Base-by-base conservation (phyloP, 306 rosid genomes). In the Sophora flavescens region DNA sequence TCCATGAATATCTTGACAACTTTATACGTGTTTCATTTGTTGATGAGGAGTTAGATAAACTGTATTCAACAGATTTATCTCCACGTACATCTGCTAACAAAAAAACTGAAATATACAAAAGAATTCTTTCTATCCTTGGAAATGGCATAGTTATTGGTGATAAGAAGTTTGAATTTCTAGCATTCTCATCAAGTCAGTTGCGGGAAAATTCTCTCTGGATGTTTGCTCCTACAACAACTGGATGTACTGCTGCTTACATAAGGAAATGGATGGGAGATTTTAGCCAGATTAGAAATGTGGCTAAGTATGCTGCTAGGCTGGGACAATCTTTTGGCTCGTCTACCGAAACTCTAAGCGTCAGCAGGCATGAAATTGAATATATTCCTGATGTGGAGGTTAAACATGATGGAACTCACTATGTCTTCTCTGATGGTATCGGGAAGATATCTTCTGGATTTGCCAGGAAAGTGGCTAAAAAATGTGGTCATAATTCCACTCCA, bases 291-390 rank as follows among this genome's bases (percentile, higher is more conserved):
- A 87, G 56, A 85, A 93, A 93, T 82, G 97, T 93, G 64, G 98
- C 98, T 12, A 93, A 91, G 70, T 93, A 88, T 80, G 98, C 98
- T 71, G 98, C 98, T 39, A 87, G 98, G 72, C 81, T 91, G 47
- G 98, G 97, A 11, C 98, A 91, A 77, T 93, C 98, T 26, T 90
- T 93, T 78, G 87, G 97, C 65, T 91, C 98, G n/a, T 93, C 98
- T 39, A 88, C 92, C 3, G 97, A 93, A 87, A 87, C 97, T 52
- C 75, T 83, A 7, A 88, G 74, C 32, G 97, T 91, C 41, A 3
- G 2, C 16, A 42, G 51, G 62, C 3, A 76, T 67, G 98, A 93
- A 76, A 63, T 79, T 61, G 93, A 88, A 68, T 53, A 48, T 30
- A 90, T 91, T 80, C 86, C 85, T 9, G 97, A 93, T 81, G 74